Conservation (phyloP, 106 monocot genomes). For the Allium fistulosum region DNA sequence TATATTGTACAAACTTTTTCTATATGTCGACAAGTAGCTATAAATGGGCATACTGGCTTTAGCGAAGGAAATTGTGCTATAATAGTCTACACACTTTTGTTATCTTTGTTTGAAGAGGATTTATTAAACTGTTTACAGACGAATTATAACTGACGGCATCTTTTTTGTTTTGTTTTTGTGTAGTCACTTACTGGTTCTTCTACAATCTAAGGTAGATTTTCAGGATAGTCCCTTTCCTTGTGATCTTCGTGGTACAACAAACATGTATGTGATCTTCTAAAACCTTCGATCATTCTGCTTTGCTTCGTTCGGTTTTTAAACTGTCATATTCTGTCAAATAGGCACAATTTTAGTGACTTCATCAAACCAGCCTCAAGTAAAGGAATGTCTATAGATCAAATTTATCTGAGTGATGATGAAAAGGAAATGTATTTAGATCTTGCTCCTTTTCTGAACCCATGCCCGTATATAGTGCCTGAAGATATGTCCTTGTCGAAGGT, state of each 20-base stretch:
- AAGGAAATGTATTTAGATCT: slow-evolving; percentile 89
- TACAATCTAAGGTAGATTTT: slow-evolving; percentile 92
- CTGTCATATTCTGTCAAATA: slow-evolving; percentile 1
- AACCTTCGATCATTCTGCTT: background rate
- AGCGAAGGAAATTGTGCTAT: no score
- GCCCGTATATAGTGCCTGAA: slow-evolving; percentile 91
- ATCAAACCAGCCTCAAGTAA: slow-evolving; percentile 72
- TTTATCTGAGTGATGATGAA: slow-evolving; percentile 69
- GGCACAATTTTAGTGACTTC: slow-evolving; percentile 55
- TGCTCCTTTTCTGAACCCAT: slow-evolving; percentile 92
- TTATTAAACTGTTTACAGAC: background rate
- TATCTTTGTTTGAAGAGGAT: background rate
- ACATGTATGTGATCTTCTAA: slow-evolving; percentile 37
- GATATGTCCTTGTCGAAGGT: slow-evolving; percentile 99
- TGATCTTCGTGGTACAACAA: slow-evolving; percentile 50
- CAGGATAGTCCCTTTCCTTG: slow-evolving; percentile 80
- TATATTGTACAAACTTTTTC: no score
- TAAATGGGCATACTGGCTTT: no score
- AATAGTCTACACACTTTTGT: no score
- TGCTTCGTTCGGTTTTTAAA: no score
- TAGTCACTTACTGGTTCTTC: slow-evolving; percentile 85
- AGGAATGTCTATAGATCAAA: slow-evolving; percentile 72
- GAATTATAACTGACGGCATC: background rate
- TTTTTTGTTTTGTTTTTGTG: slow-evolving; percentile 8
- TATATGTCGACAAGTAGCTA: no score